Conservation (phyloP, 108 stramenopile species). For the Seminavis robusta region DNA sequence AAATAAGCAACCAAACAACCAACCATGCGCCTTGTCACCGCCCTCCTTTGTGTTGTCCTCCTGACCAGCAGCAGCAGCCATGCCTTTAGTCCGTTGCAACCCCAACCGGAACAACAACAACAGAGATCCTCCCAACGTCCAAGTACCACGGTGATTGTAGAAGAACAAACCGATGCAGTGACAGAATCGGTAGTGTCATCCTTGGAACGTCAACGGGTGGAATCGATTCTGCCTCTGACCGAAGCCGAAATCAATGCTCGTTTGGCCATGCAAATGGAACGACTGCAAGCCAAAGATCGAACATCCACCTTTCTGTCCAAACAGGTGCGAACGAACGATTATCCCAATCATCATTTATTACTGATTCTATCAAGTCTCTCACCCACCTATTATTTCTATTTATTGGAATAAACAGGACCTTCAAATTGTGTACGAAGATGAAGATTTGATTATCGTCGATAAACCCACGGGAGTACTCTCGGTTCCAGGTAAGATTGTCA, state of each 20-base stretch:
- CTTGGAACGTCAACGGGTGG: too few relatives aligned
- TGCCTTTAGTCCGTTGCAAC: not conserved
- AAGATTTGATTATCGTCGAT: conserved; percentile 77
- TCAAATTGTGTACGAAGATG: conserved; percentile 74
- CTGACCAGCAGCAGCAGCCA: not conserved
- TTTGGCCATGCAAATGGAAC: conserved; percentile 44
- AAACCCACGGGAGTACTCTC: conserved; percentile 84
- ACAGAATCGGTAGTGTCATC: not conserved
- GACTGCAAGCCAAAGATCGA: conserved; percentile 64
- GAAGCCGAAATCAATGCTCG: conserved; percentile 58
- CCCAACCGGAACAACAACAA: not conserved
- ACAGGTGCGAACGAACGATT: conserved; percentile 47
- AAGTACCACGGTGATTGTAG: not conserved
- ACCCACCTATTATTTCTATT: not conserved
- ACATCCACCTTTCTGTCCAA: conserved; percentile 48
- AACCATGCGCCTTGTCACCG: not conserved
- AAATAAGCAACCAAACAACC: not conserved
- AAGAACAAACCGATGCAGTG: not conserved
- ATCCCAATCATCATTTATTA: not conserved
- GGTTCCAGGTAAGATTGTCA: conserved; percentile 52
- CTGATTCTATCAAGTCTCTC: not conserved
- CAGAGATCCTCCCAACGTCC: not conserved
- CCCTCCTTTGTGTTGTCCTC: too few relatives aligned
- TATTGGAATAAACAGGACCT: conserved; percentile 46
- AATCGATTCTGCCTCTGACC: conserved; percentile 32